phyloP scores from a whole-genome alignment of 2,329 filamentous ascomycete species.

The Pyrenophora graminea region DNA sequence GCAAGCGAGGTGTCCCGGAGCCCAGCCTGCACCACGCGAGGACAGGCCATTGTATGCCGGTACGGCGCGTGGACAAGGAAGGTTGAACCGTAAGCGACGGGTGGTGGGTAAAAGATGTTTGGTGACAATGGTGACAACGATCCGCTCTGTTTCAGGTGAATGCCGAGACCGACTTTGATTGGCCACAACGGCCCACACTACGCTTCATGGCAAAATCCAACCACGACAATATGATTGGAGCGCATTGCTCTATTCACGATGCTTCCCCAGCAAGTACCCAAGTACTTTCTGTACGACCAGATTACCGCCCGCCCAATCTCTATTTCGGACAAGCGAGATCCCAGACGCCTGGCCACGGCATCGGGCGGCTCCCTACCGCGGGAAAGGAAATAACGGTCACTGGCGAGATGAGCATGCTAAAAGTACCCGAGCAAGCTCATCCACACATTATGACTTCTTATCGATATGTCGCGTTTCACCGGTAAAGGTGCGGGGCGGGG shows the following conservation, averaged over 20 bases:
- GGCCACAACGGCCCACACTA: slow-evolving; percentile 18
- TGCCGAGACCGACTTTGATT: slow-evolving; percentile 21
- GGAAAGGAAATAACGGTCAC: neutral
- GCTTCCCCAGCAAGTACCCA: slow-evolving; percentile 1
- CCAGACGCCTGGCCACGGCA: slow-evolving; percentile 18
- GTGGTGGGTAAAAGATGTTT: slow-evolving; percentile 26
- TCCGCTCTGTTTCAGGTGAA: slow-evolving; percentile 28
- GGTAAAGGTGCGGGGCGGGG: slow-evolving; percentile 7
- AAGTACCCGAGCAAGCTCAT: neutral
- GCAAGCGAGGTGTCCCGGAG: slow-evolving; percentile 26
- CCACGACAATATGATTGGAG: slow-evolving; percentile 29
- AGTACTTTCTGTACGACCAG: slow-evolving; percentile 17
- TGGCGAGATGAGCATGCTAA: slow-evolving; percentile 7
- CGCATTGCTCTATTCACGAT: slow-evolving; percentile 22
- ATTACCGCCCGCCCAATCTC: slow-evolving; percentile 33
- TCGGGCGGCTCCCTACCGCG: slow-evolving; percentile 5
- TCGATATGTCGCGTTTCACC: slow-evolving; percentile 12
- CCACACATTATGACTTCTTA: neutral
- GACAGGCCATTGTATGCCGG: slow-evolving; percentile 38
- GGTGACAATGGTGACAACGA: slow-evolving; percentile 21
- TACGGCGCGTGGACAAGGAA: slow-evolving; percentile 35
- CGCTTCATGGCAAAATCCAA: slow-evolving; percentile 5
- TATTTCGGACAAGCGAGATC: slow-evolving; percentile 21
- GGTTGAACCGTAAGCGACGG: slow-evolving; percentile 15
- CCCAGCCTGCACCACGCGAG: slow-evolving; percentile 29